phyloP scores from a whole-genome alignment of 495 filamentous ascomycete genomes.

The Penicillium arizonense region DNA sequence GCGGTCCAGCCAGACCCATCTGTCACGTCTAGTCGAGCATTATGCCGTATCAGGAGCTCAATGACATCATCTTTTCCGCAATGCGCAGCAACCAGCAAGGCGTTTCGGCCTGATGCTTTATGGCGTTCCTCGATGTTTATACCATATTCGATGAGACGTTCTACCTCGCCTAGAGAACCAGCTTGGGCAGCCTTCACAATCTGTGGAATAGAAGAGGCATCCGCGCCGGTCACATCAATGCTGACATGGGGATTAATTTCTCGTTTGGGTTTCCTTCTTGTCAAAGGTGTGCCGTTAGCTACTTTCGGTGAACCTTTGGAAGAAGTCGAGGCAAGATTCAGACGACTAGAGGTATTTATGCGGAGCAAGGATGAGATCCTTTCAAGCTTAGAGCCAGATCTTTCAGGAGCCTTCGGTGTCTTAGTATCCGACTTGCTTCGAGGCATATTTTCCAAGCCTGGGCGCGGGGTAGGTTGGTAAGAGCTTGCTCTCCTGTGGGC shows the following conservation, averaged over 20 bases:
- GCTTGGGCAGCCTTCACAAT: slow-evolving; percentile 43
- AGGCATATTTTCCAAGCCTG: slow-evolving; percentile 6
- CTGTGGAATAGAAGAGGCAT: slow-evolving; percentile 31
- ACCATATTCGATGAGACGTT: slow-evolving; percentile 37
- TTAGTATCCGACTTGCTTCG: slow-evolving; percentile 30
- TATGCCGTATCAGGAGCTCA: slow-evolving; percentile 34
- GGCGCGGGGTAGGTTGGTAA: slow-evolving; percentile 6
- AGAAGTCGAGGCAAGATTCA: slow-evolving; percentile 3
- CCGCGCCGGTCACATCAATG: slow-evolving; percentile 38
- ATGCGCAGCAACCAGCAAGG: slow-evolving; percentile 46
- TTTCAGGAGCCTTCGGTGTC: slow-evolving; percentile 3
- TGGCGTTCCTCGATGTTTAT: slow-evolving; percentile 41
- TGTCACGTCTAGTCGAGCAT: slow-evolving; percentile 31
- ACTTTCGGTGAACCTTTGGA: slow-evolving; percentile 9
- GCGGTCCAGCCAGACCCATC: slow-evolving; percentile 40
- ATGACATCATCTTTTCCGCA: slow-evolving; percentile 46
- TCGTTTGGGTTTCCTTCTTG: slow-evolving; percentile 17
- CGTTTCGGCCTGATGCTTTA: slow-evolving; percentile 33
- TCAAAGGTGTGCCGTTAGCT: not conserved
- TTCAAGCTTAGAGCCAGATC: slow-evolving; percentile 19
- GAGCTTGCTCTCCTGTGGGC: slow-evolving; percentile 27
- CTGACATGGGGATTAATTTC: slow-evolving; percentile 33
- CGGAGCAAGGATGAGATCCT: slow-evolving; percentile 24
- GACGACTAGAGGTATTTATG: slow-evolving; percentile 19
- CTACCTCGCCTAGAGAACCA: slow-evolving; percentile 37